Evolutionary conservation across 441 rosid species (phyloP).

Genomic region (Aleurites moluccanus): DNA sequence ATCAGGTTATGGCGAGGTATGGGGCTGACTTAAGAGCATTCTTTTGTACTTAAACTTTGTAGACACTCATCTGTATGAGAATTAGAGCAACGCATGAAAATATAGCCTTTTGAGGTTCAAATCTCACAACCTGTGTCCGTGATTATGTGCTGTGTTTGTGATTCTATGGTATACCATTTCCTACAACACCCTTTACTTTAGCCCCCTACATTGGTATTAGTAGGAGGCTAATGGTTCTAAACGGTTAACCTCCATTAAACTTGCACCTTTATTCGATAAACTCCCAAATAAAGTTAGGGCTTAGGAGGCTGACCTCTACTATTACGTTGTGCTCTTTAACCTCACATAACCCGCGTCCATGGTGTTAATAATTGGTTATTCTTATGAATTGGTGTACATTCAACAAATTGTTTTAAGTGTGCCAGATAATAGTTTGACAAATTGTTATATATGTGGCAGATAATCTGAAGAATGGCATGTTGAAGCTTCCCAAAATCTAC

Average conservation of each 20-base stretch:
- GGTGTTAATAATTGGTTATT: background rate
- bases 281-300: background rate
- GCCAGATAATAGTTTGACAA: conserved; percentile 41
- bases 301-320: background rate
- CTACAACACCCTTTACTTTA: too few species aligned
- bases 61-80: too few species aligned
- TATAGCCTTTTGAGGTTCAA: too few species aligned
- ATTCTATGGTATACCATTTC: too few species aligned
- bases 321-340: background rate
- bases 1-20: too few species aligned
- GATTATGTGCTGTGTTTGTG: too few species aligned
- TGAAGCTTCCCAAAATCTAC: conserved; percentile 65
- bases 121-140: too few species aligned
- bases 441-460: conserved; percentile 46
- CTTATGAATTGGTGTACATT: background rate
- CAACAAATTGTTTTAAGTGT: conserved; percentile 26
- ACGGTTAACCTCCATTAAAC: background rate
- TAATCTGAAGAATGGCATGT: conserved; percentile 34
- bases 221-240: background rate
- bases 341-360: background rate
- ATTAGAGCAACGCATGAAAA: too few species aligned
- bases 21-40: too few species aligned
- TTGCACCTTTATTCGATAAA: background rate
- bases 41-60: too few species aligned
- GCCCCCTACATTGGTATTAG: background rate